A percentile compares a stretch with the other conserved stretches of the same genome.
Evolutionary conservation across 257 asterid species (phyloP).

Genomic region (Apocynum venetum): DNA sequence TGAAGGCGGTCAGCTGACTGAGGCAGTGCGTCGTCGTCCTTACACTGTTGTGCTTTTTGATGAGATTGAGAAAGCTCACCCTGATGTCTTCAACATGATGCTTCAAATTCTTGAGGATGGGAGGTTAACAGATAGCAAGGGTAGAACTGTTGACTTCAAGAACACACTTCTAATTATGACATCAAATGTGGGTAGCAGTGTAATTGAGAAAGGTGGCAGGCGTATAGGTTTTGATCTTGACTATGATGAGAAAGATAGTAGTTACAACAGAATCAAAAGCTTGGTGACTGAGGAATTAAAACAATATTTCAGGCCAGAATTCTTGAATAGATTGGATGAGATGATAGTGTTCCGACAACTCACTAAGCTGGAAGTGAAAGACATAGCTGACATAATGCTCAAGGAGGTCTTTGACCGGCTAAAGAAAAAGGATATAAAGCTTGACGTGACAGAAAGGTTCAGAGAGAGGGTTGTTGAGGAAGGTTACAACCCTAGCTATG

Average conservation of each 20-base stretch:
- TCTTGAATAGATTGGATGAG: conserved; percentile 57
- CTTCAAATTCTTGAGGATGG: conserved; percentile 70
- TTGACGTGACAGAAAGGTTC: conserved; percentile 40
- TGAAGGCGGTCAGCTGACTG: conserved; percentile 65
- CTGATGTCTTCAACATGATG: conserved; percentile 50
- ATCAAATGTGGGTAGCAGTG: conserved; percentile 58
- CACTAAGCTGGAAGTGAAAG: conserved; percentile 39
- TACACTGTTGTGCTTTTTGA: conserved; percentile 58
- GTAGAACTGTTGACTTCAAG: conserved; percentile 55
- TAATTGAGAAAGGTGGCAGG: conserved; percentile 37
- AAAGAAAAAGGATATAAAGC: conserved; percentile 32
- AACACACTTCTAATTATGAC: conserved; percentile 57
- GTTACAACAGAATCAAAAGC: conserved; percentile 38
- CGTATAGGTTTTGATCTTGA: conserved; percentile 43
- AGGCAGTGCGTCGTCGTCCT: conserved; percentile 55
- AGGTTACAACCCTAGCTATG: conserved; percentile 49
- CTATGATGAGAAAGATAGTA: conserved; percentile 45
- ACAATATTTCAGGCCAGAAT: conserved; percentile 55
- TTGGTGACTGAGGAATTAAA: conserved; percentile 36
- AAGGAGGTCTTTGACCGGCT: conserved; percentile 41
- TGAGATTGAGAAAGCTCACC: conserved; percentile 66
- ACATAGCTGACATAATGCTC: conserved; percentile 49
- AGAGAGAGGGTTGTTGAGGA: conserved; percentile 47
- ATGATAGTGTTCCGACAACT: conserved; percentile 53
- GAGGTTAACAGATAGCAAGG: conserved; percentile 52